phyloP scores from a whole-genome alignment of 306 rosid species.

The Echinosophora koreensis region DNA sequence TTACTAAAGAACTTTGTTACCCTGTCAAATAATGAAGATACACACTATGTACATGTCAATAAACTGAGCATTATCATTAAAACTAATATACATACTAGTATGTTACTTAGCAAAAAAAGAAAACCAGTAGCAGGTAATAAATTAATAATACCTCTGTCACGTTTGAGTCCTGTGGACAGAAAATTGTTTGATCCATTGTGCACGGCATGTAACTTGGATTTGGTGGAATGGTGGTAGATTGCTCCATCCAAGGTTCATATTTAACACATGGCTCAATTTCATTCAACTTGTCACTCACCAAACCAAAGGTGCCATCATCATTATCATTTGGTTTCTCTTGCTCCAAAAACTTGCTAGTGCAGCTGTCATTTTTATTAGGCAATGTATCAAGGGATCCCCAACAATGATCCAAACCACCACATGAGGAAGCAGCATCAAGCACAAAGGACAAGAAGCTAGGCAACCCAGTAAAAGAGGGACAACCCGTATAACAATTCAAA shows the following conservation, averaged over 20 bases:
- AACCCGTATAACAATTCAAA: slow-evolving; percentile 49
- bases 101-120: background rate
- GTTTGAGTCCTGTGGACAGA: slow-evolving; percentile 47
- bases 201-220: slow-evolving; percentile 43
- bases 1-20: slow-evolving; percentile 24
- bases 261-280: slow-evolving; percentile 45
- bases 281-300: slow-evolving; percentile 38
- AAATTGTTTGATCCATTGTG: slow-evolving; percentile 44
- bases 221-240: slow-evolving; percentile 41
- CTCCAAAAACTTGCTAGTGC: slow-evolving; percentile 36
- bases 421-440: slow-evolving; percentile 44
- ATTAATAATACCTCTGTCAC: slow-evolving; percentile 57
- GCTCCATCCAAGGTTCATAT: slow-evolving; percentile 51
- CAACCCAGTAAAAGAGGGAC: slow-evolving; percentile 55
- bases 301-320: slow-evolving; percentile 45
- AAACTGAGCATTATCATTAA: background rate
- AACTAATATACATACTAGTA: background rate
- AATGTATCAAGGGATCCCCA: slow-evolving; percentile 42
- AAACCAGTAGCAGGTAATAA: slow-evolving; percentile 2
- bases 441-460: slow-evolving; percentile 49
- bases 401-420: slow-evolving; percentile 24
- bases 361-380: slow-evolving; percentile 38
- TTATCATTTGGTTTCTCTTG: slow-evolving; percentile 34
- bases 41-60: slow-evolving; percentile 8
- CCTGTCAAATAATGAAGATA: slow-evolving; percentile 33